Evolutionary conservation across 225 moss, liverwort and hornwort species (phyloP).

Genomic region (Physcomitrellopsis africana): DNA sequence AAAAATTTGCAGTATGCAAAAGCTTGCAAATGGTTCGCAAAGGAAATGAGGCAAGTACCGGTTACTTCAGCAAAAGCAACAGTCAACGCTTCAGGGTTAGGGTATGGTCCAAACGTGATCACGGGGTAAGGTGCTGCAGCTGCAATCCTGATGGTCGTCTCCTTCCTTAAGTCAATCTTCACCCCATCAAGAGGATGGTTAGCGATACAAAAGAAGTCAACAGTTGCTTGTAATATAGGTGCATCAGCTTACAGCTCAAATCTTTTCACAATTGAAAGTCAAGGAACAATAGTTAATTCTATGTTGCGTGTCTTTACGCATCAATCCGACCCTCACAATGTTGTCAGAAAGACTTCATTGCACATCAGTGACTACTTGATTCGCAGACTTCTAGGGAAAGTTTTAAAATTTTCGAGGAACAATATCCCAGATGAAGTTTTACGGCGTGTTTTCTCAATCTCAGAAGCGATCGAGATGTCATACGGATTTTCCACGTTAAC

Average conservation of each 20-base stretch:
- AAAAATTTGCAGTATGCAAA: not conserved
- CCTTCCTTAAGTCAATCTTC: slow-evolving; percentile 81
- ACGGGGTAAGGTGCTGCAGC: slow-evolving; percentile 65
- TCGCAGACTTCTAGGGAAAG: too few relatives aligned
- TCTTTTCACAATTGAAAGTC: too few relatives aligned
- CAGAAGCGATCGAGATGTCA: not conserved
- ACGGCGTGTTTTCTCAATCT: not conserved
- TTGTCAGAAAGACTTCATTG: too few relatives aligned
- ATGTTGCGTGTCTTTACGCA: too few relatives aligned
- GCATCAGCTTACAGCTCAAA: too few relatives aligned
- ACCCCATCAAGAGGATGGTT: not conserved
- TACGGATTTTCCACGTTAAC: not conserved
- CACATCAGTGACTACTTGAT: too few relatives aligned
- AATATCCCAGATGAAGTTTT: not conserved
- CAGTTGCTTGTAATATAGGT: too few relatives aligned
- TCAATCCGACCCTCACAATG: too few relatives aligned
- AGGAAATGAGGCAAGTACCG: slow-evolving; percentile 42
- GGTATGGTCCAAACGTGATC: slow-evolving; percentile 86
- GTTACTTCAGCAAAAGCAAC: slow-evolving; percentile 53
- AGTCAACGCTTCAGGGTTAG: slow-evolving; percentile 59
- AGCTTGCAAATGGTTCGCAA: not conserved
- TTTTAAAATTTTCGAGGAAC: too few relatives aligned
- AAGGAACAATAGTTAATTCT: too few relatives aligned
- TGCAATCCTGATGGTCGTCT: slow-evolving; percentile 55
- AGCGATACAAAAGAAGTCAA: not conserved